Evolutionary conservation across 192 early-diverging fungal species (phyloP).

Genomic region (Dissophora globulifera): DNA sequence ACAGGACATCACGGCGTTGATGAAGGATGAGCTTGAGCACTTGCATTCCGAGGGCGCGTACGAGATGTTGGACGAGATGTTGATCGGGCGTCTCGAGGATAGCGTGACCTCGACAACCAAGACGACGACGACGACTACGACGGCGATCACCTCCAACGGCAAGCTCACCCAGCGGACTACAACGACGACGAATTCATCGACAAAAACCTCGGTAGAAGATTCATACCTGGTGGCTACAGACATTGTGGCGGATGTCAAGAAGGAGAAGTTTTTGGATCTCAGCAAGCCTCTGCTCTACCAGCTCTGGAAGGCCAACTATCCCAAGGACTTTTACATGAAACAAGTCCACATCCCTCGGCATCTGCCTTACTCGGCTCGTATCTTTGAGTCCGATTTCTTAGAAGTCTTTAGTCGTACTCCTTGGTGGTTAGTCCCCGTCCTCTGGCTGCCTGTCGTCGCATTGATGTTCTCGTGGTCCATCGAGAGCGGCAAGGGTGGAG

Average conservation of each 20-base stretch:
- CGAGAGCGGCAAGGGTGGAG: slow-evolving; percentile 13
- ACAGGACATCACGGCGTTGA: slow-evolving; percentile 77
- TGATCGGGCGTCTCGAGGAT: slow-evolving; percentile 66
- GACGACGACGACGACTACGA: neutral
- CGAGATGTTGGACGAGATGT: slow-evolving; percentile 85
- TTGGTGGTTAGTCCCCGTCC: slow-evolving; percentile 87
- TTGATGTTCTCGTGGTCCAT: slow-evolving; percentile 55
- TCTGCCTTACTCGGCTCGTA: slow-evolving; percentile 74
- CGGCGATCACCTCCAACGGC: too few species aligned
- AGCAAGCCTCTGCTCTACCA: slow-evolving; percentile 84
- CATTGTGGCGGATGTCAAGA: slow-evolving; percentile 41
- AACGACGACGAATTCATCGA: neutral
- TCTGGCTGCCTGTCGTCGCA: slow-evolving; percentile 81
- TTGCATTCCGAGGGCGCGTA: slow-evolving; percentile 86
- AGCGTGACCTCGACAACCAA: neutral
- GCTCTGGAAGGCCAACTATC: slow-evolving; percentile 72
- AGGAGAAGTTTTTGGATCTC: slow-evolving; percentile 79
- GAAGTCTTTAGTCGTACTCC: slow-evolving; percentile 86
- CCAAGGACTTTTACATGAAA: slow-evolving; percentile 83
- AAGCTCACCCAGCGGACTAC: neutral
- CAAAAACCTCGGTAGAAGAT: neutral
- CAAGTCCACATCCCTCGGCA: slow-evolving; percentile 91
- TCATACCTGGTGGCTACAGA: slow-evolving; percentile 10
- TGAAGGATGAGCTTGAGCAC: slow-evolving; percentile 85
- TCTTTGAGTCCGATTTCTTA: slow-evolving; percentile 81